Evolutionary conservation across 2,329 filamentous ascomycete genomes (phyloP), one percentile per base, ranked within the genome.

Genomic region (Epichloe scottii): DNA sequence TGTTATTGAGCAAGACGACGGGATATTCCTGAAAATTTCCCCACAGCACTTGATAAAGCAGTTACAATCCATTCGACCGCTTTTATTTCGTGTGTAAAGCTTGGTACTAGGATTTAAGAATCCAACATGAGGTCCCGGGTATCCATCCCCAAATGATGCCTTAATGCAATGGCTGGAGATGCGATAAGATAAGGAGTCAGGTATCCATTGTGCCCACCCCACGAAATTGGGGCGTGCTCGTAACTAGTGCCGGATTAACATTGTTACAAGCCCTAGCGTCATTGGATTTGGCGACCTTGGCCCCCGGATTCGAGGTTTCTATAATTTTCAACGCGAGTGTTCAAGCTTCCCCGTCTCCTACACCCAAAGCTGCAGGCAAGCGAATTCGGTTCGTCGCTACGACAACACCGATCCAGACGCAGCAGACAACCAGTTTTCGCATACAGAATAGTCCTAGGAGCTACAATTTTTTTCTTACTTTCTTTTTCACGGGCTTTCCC

Each of bases 311-410:
- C 61, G 57, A 59, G 54, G 58, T 59, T 62, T 61, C 62, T 58
- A 58, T 63, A 66, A 67, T 66, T 70, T 71, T 70, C 67, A 63
- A 65, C 64, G 65, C 62, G 61, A 62, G 37, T 52, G 41, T 44
- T 37, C 37, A 26, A 19, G 37, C 19, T 35, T 48, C 14, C 21
- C 30, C 44, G 37, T 47, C 37, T 33, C 33, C 41, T 46, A 54
- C 45, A 46, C 34, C 46, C 46, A 52, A 54, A 48, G 52, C 54
- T 51, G 52, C 54, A 48, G 49, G 26, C 53, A 51, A 34, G 44
- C 51, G 49, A 48, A 43, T 51, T 48, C 40, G 45, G 35, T 41
- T 26, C 44, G n/a, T n/a, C 45, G 30, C 17, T 11, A 47, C 48
- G 44, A 48, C 44, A 48, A 46, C 21, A 44, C 19, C 44, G 43